Evolutionary conservation across 2,329 filamentous ascomycete genomes (phyloP).

Genomic region (Cytospora piceae): DNA sequence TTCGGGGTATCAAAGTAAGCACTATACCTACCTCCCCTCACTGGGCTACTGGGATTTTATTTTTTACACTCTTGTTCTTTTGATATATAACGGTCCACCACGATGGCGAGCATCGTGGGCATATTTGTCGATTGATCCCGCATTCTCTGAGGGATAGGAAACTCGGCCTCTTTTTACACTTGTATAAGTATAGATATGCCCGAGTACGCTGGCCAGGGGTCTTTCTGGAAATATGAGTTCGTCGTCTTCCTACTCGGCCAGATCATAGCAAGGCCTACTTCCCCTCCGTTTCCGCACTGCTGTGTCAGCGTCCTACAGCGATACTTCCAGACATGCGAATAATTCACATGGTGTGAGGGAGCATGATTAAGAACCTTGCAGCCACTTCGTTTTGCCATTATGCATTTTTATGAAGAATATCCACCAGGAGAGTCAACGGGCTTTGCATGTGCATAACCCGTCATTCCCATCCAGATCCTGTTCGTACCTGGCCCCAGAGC

Average conservation of each 20-base stretch:
- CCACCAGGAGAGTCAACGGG: not conserved
- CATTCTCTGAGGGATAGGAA: too few relatives aligned
- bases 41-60: not conserved
- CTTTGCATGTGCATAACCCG: not conserved
- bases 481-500: not conserved
- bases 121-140: too few relatives aligned
- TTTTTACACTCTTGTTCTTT: not conserved
- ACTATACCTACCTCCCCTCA: not conserved
- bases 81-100: not conserved
- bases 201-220: too few relatives aligned
- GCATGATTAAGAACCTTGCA: not conserved
- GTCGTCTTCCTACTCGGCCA: too few relatives aligned
- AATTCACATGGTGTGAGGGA: not conserved
- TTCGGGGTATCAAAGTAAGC: not conserved
- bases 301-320: not conserved
- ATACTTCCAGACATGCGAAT: not conserved
- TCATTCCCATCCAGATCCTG: not conserved
- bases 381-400: not conserved
- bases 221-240: too few relatives aligned
- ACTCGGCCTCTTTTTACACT: too few relatives aligned
- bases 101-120: too few relatives aligned
- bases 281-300: too few relatives aligned
- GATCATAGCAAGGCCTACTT: too few relatives aligned
- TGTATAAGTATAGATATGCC: too few relatives aligned
- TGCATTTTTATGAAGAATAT: not conserved